These are phyloP conservation scores for Claviceps sp. DNA, from an alignment of 2,329 filamentous ascomycete species.

Conservation along the genomic window DNA sequence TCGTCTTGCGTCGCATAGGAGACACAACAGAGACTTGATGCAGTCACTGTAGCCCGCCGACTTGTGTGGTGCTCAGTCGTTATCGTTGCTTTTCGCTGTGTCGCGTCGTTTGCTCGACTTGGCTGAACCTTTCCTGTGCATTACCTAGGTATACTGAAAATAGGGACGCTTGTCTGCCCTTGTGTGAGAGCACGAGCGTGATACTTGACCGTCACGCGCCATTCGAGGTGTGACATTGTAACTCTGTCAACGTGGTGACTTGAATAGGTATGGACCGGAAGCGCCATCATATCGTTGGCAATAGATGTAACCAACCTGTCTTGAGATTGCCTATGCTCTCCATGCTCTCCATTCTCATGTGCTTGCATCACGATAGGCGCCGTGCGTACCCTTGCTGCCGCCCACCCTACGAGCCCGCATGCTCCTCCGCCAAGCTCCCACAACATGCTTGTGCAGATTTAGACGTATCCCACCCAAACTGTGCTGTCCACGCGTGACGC, in stretches of 20 bases:
- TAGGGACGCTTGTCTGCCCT: neutral
- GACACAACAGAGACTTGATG: neutral
- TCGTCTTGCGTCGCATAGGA: neutral
- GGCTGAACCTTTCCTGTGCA: neutral
- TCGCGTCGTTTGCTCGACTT: neutral
- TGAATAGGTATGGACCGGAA: neutral
- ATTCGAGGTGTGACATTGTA: neutral
- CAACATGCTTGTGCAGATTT: neutral
- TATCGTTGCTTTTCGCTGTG: neutral
- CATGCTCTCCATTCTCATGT: neutral
- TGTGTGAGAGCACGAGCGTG: neutral
- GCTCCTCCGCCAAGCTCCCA: neutral
- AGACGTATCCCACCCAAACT: neutral
- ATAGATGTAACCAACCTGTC: neutral
- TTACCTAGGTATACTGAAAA: neutral
- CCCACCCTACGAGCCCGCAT: neutral
- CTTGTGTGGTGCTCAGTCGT: too few relatives aligned
- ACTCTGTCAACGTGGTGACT: neutral
- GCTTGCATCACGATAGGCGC: constrained; percentile 1
- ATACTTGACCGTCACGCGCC: neutral
- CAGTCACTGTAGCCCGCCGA: too few relatives aligned
- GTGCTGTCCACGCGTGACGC: neutral
- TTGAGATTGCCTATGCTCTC: neutral
- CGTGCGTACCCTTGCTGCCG: neutral
- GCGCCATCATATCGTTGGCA: neutral